phyloP scores from a whole-genome alignment of 1,284 basidiomycete species.

The Tylopilus sp. region DNA sequence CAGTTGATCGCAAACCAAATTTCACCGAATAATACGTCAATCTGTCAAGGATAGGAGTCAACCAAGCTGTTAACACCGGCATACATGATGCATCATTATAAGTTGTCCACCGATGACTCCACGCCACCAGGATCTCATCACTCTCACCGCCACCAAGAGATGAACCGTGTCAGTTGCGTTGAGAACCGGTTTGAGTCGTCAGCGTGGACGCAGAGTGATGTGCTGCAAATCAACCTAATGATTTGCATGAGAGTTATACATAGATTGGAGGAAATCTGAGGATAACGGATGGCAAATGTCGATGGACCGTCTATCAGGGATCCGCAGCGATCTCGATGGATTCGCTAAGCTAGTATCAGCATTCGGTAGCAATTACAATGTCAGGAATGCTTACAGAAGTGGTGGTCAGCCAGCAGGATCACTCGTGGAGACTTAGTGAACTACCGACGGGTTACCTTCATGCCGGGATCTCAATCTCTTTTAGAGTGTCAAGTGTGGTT shows the following conservation, averaged over 20 bases:
- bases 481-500: not conserved
- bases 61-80: constrained; percentile 19
- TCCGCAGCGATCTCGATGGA: not conserved
- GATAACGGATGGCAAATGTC: not conserved
- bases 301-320: no score
- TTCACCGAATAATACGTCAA: constrained; percentile 2
- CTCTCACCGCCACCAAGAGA: constrained; percentile 2
- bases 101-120: constrained; percentile 5
- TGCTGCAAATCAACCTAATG: constrained; percentile 8
- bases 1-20: constrained; percentile 9
- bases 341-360: not conserved
- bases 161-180: constrained; percentile 15
- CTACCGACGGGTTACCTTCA: not conserved
- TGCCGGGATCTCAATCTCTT: not conserved
- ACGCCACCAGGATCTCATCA: not conserved
- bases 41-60: not conserved
- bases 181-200: constrained; percentile 9
- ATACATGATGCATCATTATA: constrained; percentile 22
- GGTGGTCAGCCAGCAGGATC: no score
- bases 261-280: not conserved
- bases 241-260: constrained; percentile 14
- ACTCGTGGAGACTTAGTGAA: not conserved
- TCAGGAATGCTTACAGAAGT: not conserved
- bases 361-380: not conserved
- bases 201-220: not conserved